Base-by-base conservation (phyloP, 805 yeast species). In the Cyberlindnera saturnus region DNA sequence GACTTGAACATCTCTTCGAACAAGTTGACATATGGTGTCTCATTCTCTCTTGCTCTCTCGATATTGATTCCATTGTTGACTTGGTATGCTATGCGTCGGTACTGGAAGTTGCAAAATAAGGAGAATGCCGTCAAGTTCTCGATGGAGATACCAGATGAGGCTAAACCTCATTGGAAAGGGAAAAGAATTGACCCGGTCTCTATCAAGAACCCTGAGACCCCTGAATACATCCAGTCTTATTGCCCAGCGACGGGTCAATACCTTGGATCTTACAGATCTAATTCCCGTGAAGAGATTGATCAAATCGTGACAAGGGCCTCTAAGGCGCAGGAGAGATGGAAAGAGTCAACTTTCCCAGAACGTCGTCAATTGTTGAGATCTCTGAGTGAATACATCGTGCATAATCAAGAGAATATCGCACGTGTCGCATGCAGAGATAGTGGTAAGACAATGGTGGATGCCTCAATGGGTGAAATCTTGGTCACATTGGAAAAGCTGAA, bases 241-340 rank as follows among this genome's bases (percentile, higher is more conserved):
- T 91, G 99, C 65, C 99, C 99, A 4, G 96, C 98, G 0, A 93
- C 98, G 0, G 95, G 96, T 30, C 96, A 88, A 64, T 81, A 69
- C 48, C 69, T 91, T 50, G 98, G 96, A 1, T 71, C 80, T 18
- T 82, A 81, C 53, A 66, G 72, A 39, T 80, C 87, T 2, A 76
- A 79, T 44, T 65, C 82, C n/a, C 70, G 69, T 38, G 74, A 72
- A 4, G 93, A 88, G 37, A 85, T 93, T 62, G 91, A 91, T 59
- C 52, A 55, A 6, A 73, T 79, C 43, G 78, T 93, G 16, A 51
- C 52, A 10, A 59, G 50, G 38, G 67, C 72, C 5, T 41, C 57
- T 20, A 38, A 23, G 8, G 70, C 72, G 4, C 70, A 63, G 42
- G 28, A 40, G n/a, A 42, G 53, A 17, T 66, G 69, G 65, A 55